phyloP scores from a whole-genome alignment of 2,329 filamentous ascomycete species.

The Penicillium paneum region DNA sequence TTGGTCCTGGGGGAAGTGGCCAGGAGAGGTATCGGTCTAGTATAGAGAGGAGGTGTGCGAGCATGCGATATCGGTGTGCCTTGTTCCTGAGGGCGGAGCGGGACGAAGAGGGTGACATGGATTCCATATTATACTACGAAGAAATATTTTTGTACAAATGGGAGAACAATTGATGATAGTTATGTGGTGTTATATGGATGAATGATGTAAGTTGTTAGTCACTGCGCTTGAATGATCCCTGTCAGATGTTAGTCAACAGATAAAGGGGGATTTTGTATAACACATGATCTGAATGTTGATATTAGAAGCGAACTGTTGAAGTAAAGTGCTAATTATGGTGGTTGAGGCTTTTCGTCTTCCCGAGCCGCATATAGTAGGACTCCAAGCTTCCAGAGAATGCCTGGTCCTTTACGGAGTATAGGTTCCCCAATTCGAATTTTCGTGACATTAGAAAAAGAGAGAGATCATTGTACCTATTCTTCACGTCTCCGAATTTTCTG shows the following conservation, averaged over 20 bases:
- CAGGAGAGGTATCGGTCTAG: slow-evolving; percentile 19
- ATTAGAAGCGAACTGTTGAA: neutral
- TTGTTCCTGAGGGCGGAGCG: slow-evolving; percentile 8
- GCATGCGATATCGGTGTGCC: slow-evolving; percentile 16
- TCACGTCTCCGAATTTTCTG: slow-evolving; percentile 9
- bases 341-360: neutral
- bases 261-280: neutral
- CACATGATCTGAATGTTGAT: neutral
- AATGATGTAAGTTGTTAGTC: neutral
- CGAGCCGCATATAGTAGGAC: slow-evolving; percentile 2
- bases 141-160: neutral
- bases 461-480: accelerated
- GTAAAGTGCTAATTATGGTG: neutral
- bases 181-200: neutral
- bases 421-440: neutral
- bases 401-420: neutral
- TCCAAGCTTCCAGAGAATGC: neutral
- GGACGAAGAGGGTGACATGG: neutral
- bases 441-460: no score
- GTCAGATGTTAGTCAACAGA: neutral
- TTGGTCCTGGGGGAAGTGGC: slow-evolving; percentile 11
- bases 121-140: neutral
- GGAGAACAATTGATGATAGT: no score
- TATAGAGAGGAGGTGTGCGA: slow-evolving; percentile 12
- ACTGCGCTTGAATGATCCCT: neutral